Conservation (phyloP, 805 yeast genomes). For the Saturnispora gosingensis region DNA sequence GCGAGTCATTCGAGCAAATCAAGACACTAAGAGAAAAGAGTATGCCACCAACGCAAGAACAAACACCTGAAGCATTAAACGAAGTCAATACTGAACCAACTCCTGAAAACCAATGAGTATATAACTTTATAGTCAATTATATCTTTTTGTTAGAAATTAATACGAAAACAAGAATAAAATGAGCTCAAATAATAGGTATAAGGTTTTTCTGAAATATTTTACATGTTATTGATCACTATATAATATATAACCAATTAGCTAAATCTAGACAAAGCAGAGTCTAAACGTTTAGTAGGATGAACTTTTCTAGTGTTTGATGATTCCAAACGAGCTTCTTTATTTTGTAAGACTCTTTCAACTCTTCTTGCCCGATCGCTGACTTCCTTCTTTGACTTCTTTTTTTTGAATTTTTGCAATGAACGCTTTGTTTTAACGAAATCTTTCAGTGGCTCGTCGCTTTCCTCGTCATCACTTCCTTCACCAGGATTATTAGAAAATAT, state of each 20-base stretch:
- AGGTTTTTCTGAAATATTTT: not conserved
- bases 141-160: not conserved
- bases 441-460: constrained; percentile 38
- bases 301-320: constrained; percentile 39
- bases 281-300: constrained; percentile 28
- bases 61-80: constrained; percentile 62
- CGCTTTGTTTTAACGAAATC: constrained; percentile 73
- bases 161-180: not conserved
- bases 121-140: not conserved
- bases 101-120: not conserved
- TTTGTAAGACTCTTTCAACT: constrained; percentile 60
- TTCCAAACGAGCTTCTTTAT: constrained; percentile 47
- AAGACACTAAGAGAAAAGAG: constrained; percentile 77
- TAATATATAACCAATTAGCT: constrained; percentile 17
- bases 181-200: not conserved
- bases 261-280: constrained; percentile 43
- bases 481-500: constrained; percentile 25
- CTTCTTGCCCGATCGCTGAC: constrained; percentile 78
- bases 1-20: constrained; percentile 53
- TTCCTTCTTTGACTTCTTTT: constrained; percentile 78
- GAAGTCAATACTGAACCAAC: constrained; percentile 29
- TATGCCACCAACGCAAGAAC: constrained; percentile 55
- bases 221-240: not conserved
- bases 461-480: constrained; percentile 35
- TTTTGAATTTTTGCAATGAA: constrained; percentile 69